Base-by-base conservation (phyloP, 495 filamentous ascomycete species). In the Sordaria brevicollis region DNA sequence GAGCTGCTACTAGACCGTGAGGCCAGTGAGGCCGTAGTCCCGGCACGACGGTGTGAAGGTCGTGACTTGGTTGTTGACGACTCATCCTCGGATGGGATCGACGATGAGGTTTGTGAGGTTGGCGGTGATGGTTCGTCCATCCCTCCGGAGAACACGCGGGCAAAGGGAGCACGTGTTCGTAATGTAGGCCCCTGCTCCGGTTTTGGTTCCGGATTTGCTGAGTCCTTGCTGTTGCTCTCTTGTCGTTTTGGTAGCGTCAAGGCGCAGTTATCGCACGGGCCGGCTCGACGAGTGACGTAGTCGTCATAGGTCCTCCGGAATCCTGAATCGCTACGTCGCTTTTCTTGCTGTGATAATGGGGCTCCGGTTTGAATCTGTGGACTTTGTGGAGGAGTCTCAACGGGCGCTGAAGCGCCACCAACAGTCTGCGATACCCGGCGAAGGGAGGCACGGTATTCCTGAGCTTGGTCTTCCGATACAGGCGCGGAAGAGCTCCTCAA, bases 311-410 rank as follows among this genome's bases (percentile, higher is more conserved):
- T 86, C 71, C 80, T 80, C 65, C 79, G 81, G 71, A 84, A 86
- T 66, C 81, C 83, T 36, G 82, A 83, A 67, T 84, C 83, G 67
- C 81, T 82, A n/a, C 81, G 81, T 36, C 80, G 73, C 67, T 71
- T 68, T 70, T 74, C 66, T 71, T 72, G 69, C 74, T 71, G 73
- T 74, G 71, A 37, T 72, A 54, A 71, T 72, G 73, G 66, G 70
- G 66, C 67, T 37, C 71, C 79, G 10, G 76, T 71, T 1, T 82
- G 71, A 35, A 81, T 80, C 41, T 84, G 81, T 3, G 89, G 89
- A 71, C 88, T 91, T 25, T 86, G 85, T 33, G 88, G 89, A 1
- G 89, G 89, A 2, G 88, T 90, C 65, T 88, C 85, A 49, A 86
- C 78, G 35, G 82, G 79, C 11, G 84, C 79, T n/a, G 75, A 71